Evolutionary conservation across 768 basidiomycete species (phyloP), one percentile per base, ranked within the genome.

Genomic region (Pilatotrama ljubarskyi): DNA sequence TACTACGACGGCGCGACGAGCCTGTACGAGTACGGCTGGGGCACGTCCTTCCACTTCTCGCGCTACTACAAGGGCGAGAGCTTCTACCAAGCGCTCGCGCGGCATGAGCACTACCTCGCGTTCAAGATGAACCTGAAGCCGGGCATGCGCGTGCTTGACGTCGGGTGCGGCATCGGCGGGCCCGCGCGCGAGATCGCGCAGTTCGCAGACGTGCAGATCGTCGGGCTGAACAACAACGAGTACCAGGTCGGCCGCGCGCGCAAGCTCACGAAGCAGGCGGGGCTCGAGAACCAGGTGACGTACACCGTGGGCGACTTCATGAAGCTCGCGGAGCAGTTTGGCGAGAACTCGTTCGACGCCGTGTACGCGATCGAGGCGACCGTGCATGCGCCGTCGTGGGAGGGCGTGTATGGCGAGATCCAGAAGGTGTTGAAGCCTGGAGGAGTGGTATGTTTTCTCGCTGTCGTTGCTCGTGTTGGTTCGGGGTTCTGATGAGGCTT

Each of bases 351-450:
- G 52, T 98, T 98, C 69, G 97, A 99, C 78, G 97, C 97, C 53
- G 93, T 95, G 32, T 96, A 97, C 70, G 95, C 95, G 47, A 98
- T 99, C 64, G 97, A 99, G 79, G 96, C 97, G 0, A 99, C 97
- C 25, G 90, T 90, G 36, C 97, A 99, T 70, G 95, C 97, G 0
- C 97, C 97, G 1, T 85, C 88, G 24, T 98, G 90, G 82, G 95
- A 97, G 70, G 95, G 95, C 53, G 91, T 98, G 18, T 99, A 98
- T 69, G 85, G 89, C 46, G 86, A 98, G 75, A 97, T 98, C 71
- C 82, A 84, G 73, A 92, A 90, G 76, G 90, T 97, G 26, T 81
- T 98, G 68, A 98, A 98, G 78, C 96, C 96, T 0, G 96, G 95
- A 77, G 96, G 96, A 63, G 79, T 91, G 20, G 94, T 95, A 70